Evolutionary conservation across 805 yeast genomes (phyloP).

Genomic region (Starmerella bacillaris): DNA sequence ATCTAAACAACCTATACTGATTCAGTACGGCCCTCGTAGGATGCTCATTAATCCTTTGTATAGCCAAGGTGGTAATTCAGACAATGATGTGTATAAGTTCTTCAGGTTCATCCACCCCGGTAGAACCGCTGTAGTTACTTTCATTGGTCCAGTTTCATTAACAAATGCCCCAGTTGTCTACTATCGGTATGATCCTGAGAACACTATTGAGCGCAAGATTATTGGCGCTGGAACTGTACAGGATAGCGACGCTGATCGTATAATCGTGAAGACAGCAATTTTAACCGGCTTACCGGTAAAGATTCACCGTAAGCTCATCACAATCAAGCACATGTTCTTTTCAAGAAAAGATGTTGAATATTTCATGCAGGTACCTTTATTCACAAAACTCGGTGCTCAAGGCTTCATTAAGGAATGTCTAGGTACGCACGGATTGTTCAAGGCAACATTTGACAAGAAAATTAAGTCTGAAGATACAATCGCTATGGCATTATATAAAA

Average conservation of each 20-base stretch:
- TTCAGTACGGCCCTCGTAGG: conserved; percentile 88
- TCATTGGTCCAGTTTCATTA: conserved; percentile 73
- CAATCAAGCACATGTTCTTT: conserved; percentile 95
- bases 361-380: conserved; percentile 81
- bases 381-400: conserved; percentile 79
- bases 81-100: conserved; percentile 73
- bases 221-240: conserved; percentile 82
- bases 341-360: conserved; percentile 71
- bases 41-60: conserved; percentile 65
- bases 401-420: conserved; percentile 89
- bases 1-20: conserved; percentile 61
- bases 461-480: conserved; percentile 81
- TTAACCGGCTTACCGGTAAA: conserved; percentile 90
- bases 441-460: conserved; percentile 84
- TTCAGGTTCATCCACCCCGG: conserved; percentile 75
- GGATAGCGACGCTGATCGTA: conserved; percentile 68
- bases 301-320: conserved; percentile 80
- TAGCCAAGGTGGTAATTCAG: conserved; percentile 50
- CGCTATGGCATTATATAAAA: conserved; percentile 83
- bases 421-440: conserved; percentile 97
- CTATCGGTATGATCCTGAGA: conserved; percentile 8
- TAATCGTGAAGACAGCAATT: conserved; percentile 72
- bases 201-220: conserved; percentile 27
- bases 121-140: conserved; percentile 56
- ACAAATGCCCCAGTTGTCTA: conserved; percentile 36